Conservation (phyloP, 805 yeast genomes). For the Clavispora fructus region DNA sequence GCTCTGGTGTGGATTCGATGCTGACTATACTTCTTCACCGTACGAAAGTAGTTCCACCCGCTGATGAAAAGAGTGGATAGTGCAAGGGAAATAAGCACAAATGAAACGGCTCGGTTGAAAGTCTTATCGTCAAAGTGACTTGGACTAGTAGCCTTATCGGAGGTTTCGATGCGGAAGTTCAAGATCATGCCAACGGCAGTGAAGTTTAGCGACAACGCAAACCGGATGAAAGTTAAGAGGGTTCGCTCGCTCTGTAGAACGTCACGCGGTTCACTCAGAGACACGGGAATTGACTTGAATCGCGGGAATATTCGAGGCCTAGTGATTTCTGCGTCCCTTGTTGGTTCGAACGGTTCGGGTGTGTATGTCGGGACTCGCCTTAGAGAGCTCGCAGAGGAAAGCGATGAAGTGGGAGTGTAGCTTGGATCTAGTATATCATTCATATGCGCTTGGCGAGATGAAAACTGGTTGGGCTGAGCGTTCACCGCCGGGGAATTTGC, state of each 20-base stretch:
- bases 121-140: slow-evolving; percentile 1
- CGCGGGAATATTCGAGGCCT: slow-evolving; percentile 2
- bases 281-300: slow-evolving; percentile 7
- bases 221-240: slow-evolving; percentile 44
- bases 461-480: not conserved
- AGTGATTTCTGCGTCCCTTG: too few species aligned
- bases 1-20: slow-evolving; percentile 37
- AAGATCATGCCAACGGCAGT: slow-evolving; percentile 43
- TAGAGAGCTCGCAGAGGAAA: not conserved
- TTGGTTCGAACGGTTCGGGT: not conserved
- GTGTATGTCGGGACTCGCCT: not conserved
- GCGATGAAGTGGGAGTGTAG: not conserved
- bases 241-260: slow-evolving; percentile 51
- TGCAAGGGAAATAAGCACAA: slow-evolving; percentile 33
- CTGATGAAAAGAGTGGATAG: slow-evolving; percentile 33
- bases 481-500: too few species aligned
- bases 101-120: slow-evolving; percentile 22
- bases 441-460: not conserved
- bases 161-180: slow-evolving; percentile 40
- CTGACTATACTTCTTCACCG: slow-evolving; percentile 40
- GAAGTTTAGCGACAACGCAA: slow-evolving; percentile 40
- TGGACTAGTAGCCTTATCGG: slow-evolving; percentile 3
- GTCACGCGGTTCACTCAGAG: slow-evolving; percentile 45
- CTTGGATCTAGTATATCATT: not conserved
- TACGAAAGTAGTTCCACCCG: slow-evolving; percentile 37